Base-by-base conservation (phyloP, 345 rosid species). In the Aquilaria malaccensis region DNA sequence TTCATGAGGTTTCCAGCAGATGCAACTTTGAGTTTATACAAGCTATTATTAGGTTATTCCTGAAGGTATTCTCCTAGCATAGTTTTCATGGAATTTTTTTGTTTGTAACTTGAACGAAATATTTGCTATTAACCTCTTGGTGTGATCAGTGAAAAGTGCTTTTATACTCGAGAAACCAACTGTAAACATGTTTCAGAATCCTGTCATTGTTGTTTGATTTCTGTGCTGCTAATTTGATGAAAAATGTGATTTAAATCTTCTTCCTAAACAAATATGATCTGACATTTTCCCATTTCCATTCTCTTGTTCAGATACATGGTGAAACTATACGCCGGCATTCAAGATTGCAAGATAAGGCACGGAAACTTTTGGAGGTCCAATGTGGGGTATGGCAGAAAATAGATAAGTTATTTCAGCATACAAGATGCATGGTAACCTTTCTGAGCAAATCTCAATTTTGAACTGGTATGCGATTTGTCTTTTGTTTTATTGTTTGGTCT, bases 11-110 rank as follows among this genome's bases (percentile, higher is more conserved):
- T 61, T 81, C 86, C 15, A 67, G 73, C 81, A 68, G 80, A 71
- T 86, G 82, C 74, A 80, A 94, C 72, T 94, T 86, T 12, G 99
- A 94, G 89, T 90, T 94, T 71, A 63, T 91, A 50, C 97, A 94
- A 72, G 97, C 95, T 12, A 77, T 85, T 51, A 74, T 86, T 70
- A 80, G 86, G 76, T 68, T 94, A 70, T 94, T 94, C 72, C 77
- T 88, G 57, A 94, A 94, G 97, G 99, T 94, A 87, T 31, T 58
- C 22, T 50, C 41, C 46, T 37, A 47, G 61, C 55, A 45, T 15
- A 60, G 54, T 45, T 11, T 14, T 52, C 10, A 32, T 13, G n/a
- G 47, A 14, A 46, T 54, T 6, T 45, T 63, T 54, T 13, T 63
- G 32, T 11, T 54, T 30, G n/a, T 41, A 11, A 54, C 13, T 29